phyloP scores from a whole-genome alignment of 2,329 filamentous ascomycete genomes.

The Cytospora paraplurivora region DNA sequence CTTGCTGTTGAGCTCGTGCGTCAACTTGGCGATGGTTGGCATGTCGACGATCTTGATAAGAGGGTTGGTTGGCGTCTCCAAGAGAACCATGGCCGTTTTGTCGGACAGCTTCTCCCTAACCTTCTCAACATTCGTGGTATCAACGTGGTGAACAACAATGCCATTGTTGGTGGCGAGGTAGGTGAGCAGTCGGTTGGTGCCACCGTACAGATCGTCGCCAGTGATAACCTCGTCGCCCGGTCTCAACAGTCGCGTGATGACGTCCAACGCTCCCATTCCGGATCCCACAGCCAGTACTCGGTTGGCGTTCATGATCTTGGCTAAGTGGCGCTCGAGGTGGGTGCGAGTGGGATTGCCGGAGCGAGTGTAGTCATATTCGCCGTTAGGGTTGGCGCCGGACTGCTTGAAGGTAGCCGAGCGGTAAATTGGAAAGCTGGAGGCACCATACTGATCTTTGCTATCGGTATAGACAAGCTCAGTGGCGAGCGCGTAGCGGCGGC shows the following conservation, averaged over 20 bases:
- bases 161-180: slow-evolving; percentile 87
- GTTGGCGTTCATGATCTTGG: slow-evolving; percentile 97
- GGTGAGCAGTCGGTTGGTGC: slow-evolving; percentile 89
- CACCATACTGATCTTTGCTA: slow-evolving; percentile 93
- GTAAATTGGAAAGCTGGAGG: slow-evolving; percentile 96
- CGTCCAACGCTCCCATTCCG: slow-evolving; percentile 95
- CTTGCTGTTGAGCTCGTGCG: slow-evolving; percentile 75
- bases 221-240: slow-evolving; percentile 97
- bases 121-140: slow-evolving; percentile 78
- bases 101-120: slow-evolving; percentile 69
- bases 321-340: slow-evolving; percentile 92
- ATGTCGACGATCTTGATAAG: slow-evolving; percentile 98
- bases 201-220: slow-evolving; percentile 94
- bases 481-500: slow-evolving; percentile 83
- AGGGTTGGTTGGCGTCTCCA: slow-evolving; percentile 96
- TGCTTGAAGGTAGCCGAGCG: slow-evolving; percentile 99
- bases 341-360: slow-evolving; percentile 96
- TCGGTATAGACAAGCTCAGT: slow-evolving; percentile 98
- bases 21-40: slow-evolving; percentile 71
- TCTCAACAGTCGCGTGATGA: slow-evolving; percentile 86
- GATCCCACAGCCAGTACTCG: slow-evolving; percentile 92
- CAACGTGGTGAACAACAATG: slow-evolving; percentile 93
- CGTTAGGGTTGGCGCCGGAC: slow-evolving; percentile 73
- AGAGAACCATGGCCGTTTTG: slow-evolving; percentile 92
- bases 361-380: slow-evolving; percentile 97